Percentiles rank a stretch among this genome's conserved stretches.
phyloP scores from a whole-genome alignment of 2,329 filamentous ascomycete genomes.

The Monilinia laxa region DNA sequence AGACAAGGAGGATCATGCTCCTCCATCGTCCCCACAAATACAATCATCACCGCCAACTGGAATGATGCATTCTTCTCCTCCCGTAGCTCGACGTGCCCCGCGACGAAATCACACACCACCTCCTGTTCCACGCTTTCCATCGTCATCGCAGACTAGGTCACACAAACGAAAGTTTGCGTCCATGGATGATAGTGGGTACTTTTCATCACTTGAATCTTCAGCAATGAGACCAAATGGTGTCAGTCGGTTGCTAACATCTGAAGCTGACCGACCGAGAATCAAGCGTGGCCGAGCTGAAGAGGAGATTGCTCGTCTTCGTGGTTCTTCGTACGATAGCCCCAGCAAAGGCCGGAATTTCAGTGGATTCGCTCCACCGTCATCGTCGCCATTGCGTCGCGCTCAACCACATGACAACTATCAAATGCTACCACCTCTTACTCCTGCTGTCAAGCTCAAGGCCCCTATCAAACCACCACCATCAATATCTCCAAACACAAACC shows the following conservation, averaged over 20 bases:
- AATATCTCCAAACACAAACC: conserved; percentile 88
- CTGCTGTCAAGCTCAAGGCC: conserved; percentile 75
- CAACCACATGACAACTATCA: conserved; percentile 52
- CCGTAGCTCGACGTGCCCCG: conserved; percentile 60
- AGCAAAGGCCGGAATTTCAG: conserved; percentile 59
- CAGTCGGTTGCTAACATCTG: conserved; percentile 67
- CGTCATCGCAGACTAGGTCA: conserved; percentile 62
- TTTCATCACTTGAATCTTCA: conserved; percentile 92
- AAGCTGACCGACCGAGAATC: conserved; percentile 74
- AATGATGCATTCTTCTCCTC: conserved; percentile 87
- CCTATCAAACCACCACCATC: conserved; percentile 60
- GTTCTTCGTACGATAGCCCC: conserved; percentile 91
- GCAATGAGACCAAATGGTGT: conserved; percentile 70
- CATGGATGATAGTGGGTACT: conserved; percentile 94
- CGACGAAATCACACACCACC: conserved; percentile 73
- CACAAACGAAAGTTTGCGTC: conserved; percentile 76
- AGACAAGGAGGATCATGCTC: conserved; percentile 41
- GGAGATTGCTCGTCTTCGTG: conserved; percentile 89
- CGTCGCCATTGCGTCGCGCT: conserved; percentile 62
- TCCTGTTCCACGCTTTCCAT: conserved; percentile 58
- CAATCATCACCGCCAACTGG: conserved; percentile 69
- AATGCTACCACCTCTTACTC: conserved; percentile 76
- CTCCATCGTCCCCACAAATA: conserved; percentile 46
- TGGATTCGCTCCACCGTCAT: conserved; percentile 51
- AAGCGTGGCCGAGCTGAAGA: conserved; percentile 92